These are phyloP conservation scores for Talaromyces sp. DNA, from an alignment of 2,329 filamentous ascomycete genomes.

Conservation along the genomic window DNA sequence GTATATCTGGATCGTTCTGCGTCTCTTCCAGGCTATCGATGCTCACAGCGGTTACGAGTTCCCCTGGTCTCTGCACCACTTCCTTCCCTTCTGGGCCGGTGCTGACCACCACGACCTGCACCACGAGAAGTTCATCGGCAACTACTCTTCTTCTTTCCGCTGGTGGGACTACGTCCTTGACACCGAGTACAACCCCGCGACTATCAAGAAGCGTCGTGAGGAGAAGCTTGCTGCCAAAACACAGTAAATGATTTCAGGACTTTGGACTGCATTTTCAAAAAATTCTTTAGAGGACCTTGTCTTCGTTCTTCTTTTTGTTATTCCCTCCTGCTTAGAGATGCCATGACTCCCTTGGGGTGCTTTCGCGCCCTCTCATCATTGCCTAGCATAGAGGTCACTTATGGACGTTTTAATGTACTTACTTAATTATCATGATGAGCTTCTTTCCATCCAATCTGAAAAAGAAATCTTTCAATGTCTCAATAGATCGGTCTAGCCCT, in stretches of 20 bases:
- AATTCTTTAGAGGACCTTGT: neutral
- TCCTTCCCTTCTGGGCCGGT: conserved; percentile 97
- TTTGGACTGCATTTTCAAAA: neutral
- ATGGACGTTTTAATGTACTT: conserved; percentile 16
- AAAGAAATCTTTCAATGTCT: neutral
- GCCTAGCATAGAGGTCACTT: conserved; percentile 3
- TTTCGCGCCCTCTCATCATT: neutral
- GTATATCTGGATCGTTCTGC: conserved; percentile 93
- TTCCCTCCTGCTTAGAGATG: neutral
- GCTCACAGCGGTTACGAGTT: conserved; percentile 98
- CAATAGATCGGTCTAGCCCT: neutral
- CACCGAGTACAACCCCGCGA: conserved; percentile 89
- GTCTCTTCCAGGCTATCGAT: conserved; percentile 96
- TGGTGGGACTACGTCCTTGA: conserved; percentile 98
- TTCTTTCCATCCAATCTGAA: neutral
- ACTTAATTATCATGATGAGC: conserved; percentile 9
- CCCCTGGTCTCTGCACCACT: conserved; percentile 93
- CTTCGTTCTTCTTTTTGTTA: neutral
- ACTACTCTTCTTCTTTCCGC: conserved; percentile 96
- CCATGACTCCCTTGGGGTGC: neutral
- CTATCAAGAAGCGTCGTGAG: conserved; percentile 80
- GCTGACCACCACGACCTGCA: conserved; percentile 96
- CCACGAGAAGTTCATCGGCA: conserved; percentile 98
- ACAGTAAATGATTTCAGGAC: conserved; percentile 18
- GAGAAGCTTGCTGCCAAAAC: conserved; percentile 36